Evolutionary conservation across 768 basidiomycete genomes (phyloP).

Genomic region (Psilocybe subaeruginosa): DNA sequence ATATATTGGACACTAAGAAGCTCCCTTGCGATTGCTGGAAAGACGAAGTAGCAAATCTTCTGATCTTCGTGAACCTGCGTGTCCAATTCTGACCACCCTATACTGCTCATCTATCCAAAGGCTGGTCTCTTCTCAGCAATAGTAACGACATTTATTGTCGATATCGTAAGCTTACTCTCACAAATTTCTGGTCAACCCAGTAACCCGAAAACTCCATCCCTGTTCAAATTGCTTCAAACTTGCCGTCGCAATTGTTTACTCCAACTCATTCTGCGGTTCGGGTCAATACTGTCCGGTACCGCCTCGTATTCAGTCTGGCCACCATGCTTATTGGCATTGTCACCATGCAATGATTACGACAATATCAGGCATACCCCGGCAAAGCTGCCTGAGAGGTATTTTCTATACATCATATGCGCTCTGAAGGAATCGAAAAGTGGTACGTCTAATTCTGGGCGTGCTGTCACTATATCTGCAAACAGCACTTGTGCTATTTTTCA

Average conservation of each 20-base stretch:
- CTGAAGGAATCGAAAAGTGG: slow-evolving; percentile 24
- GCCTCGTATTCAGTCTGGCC: slow-evolving; percentile 22
- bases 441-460: slow-evolving; percentile 23
- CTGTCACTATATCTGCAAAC: slow-evolving; percentile 28
- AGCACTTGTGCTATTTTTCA: slow-evolving; percentile 27
- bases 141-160: no score
- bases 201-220: no score
- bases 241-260: background rate
- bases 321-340: slow-evolving; percentile 24
- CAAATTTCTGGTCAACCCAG: no score
- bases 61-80: no score
- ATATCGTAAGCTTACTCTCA: no score
- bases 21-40: no score
- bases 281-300: slow-evolving; percentile 23
- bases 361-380: slow-evolving; percentile 16
- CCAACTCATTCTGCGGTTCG: slow-evolving; percentile 1
- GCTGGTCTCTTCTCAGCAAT: no score
- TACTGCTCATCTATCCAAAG: no score
- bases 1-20: no score
- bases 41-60: no score
- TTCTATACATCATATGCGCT: slow-evolving; percentile 24
- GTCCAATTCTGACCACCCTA: no score
- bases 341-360: slow-evolving; percentile 26
- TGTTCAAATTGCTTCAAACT: no score
- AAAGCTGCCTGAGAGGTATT: slow-evolving; percentile 15